Base-by-base conservation (phyloP, 2,329 filamentous ascomycete species). In the Penicillium sp. region DNA sequence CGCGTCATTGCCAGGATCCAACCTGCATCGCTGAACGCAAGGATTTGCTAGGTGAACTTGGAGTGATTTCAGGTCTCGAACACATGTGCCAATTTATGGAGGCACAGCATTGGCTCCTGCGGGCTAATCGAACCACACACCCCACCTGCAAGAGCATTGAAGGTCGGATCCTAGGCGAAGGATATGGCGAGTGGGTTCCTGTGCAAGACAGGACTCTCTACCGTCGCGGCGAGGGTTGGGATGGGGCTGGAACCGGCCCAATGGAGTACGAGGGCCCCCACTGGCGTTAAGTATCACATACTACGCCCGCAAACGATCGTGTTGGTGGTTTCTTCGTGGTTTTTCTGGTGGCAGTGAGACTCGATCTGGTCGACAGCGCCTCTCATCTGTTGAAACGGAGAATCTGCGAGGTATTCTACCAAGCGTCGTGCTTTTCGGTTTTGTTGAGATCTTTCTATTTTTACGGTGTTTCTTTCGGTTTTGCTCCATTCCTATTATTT, bases 221-320 rank as follows among this genome's bases (percentile, higher is more conserved):
- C 51, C 57, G 64, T n/a, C 68, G 72, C 25, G 72, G 72, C 7
- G 65, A 65, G 50, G 71, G 68, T 9, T 75, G 72, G 72, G 72
- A 75, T 62, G 70, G 72, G 7, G 61, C 50, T 9, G 67, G 63
- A 14, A 61, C 62, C 25, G 70, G 71, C 14, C 65, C 67, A 19
- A 67, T 73, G 66, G 70, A 74, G 55, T 60, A 70, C n/a, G 72
- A 50, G 21, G 46, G 46, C 16, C 46, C 29, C 4, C 14, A 25
- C 29, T 49, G 25, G 23, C 31, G 42, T 11, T 21, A 14, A 4
- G 11, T 13, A 14, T 31, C 29, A 14, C 13, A 13, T 31, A 13
- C 29, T 14, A 31, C 27, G 9, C 27, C 27, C 9, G 27, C 27
- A 11, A 29, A 29, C 27, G 10, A 29, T 29, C 27, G 9, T 29